phyloP scores from a whole-genome alignment of 2,329 filamentous ascomycete genomes.

The Neofusicoccum sp. region DNA sequence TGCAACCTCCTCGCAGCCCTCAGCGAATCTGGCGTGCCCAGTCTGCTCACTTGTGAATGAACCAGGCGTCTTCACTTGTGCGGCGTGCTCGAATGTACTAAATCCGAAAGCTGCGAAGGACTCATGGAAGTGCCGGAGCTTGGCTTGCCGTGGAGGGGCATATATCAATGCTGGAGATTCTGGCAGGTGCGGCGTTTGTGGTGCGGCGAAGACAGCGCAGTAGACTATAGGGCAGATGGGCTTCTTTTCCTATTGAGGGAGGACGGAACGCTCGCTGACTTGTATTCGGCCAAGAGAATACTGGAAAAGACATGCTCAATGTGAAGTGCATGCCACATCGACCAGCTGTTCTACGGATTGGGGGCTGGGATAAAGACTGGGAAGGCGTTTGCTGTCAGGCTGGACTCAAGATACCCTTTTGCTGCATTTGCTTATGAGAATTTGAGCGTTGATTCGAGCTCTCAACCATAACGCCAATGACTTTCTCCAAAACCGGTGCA shows the following conservation, averaged over 20 bases:
- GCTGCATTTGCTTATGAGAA: no score
- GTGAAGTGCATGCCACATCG: no score
- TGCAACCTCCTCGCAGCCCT: neutral
- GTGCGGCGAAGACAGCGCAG: slow-evolving; percentile 31
- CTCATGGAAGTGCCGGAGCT: slow-evolving; percentile 64
- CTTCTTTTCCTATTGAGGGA: neutral
- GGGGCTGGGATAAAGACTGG: no score
- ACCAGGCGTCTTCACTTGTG: slow-evolving; percentile 57
- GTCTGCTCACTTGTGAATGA: slow-evolving; percentile 69
- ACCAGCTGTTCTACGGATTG: no score
- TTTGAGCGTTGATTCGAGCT: no score
- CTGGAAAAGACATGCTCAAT: neutral
- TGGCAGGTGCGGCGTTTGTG: slow-evolving; percentile 69
- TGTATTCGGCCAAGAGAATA: no score
- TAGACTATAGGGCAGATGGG: neutral
- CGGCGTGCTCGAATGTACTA: slow-evolving; percentile 69
- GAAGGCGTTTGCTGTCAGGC: no score
- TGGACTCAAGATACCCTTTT: no score
- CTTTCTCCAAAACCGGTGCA: neutral
- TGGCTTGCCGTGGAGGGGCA: slow-evolving; percentile 52
- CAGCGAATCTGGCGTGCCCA: slow-evolving; percentile 44
- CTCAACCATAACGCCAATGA: no score
- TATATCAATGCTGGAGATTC: slow-evolving; percentile 71
- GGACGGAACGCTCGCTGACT: neutral
- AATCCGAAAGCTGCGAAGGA: slow-evolving; percentile 51